Evolutionary conservation across 1,284 basidiomycete species (phyloP), one percentile per base, ranked within the genome.

Genomic region (Cryptococcus hybrid): DNA sequence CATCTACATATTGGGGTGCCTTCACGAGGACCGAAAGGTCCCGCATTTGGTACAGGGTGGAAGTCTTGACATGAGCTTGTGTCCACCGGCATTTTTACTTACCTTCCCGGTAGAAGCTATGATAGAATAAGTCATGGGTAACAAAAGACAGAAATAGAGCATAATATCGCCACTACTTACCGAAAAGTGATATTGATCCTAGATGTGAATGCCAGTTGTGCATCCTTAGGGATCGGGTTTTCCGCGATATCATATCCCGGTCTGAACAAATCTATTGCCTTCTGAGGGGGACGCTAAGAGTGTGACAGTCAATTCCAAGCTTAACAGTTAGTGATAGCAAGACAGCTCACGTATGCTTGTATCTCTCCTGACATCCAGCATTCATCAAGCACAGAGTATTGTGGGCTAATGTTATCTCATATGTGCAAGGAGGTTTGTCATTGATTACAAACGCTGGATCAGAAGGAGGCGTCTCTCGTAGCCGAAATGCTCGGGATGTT

Each of bases 331-430:
- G 38, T 36, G 15, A 42, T 15, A 42, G 5, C 12, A 30, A 47
- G 18, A 13, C 46, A 5, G 62, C 74, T 62, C 53, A 76, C 74
- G 74, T 77, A 60, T 81, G 80, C 62, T 96, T 96, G 80, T 88
- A 97, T 18, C 82, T 81, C 75, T 97, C 92, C 79, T 97, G 93
- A 61, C 86, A 88, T 1, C 88, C 87, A 0, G 89, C 89, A 64
- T 93, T 89, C 93, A 97, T 97, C 66, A 95, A 88, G n/a, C 85
- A 82, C 62, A 92, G 86, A 35, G 88, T 90, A 71, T 96, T 96
- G 69, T 96, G 92, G 5, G 84, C 76, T 30, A 96, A 77, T 9
- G 86, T 85, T 24, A 95, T 83, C 71, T 93, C 90, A 75, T 88
- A 93, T 0, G 92, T 95, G 62, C 86, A 82, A 0, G 88, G 63